Conservation (phyloP, 228 moss, liverwort and hornwort species). For the Sphagnum magellanicum region DNA sequence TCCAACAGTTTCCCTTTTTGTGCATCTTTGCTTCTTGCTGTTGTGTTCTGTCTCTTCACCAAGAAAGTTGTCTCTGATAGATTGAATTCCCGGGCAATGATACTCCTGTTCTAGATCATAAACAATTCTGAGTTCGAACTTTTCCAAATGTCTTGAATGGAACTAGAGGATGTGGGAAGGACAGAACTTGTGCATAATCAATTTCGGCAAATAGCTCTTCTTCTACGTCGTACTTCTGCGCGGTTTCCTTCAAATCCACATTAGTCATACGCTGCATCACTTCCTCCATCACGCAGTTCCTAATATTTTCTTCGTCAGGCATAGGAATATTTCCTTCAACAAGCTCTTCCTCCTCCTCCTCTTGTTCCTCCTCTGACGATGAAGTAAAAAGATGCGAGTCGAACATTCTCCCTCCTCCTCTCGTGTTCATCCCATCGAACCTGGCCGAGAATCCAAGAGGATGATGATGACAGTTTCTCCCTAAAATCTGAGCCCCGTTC, state of each 20-base stretch:
- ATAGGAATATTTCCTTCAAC: conserved; percentile 9
- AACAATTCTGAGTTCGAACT: too few relatives aligned
- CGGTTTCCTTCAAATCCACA: conserved; percentile 86
- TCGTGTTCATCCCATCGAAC: neutral
- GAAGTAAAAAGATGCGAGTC: conserved; percentile 22
- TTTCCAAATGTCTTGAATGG: too few relatives aligned
- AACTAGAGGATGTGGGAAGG: neutral
- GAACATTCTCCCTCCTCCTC: conserved; percentile 4
- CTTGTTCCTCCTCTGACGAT: conserved; percentile 10
- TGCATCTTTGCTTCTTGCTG: conserved; percentile 17
- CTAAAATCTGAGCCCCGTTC: too few relatives aligned
- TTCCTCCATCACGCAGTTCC: conserved; percentile 41
- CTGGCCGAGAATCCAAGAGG: too few relatives aligned
- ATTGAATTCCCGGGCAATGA: conserved; percentile 85
- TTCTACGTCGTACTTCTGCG: conserved; percentile 75
- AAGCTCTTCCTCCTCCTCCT: conserved; percentile 8
- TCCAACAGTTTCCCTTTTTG: conserved; percentile 10
- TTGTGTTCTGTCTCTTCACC: conserved; percentile 62
- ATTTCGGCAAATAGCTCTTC: conserved; percentile 66
- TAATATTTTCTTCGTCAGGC: conserved; percentile 18
- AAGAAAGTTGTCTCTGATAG: conserved; percentile 85
- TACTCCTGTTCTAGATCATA: too few relatives aligned
- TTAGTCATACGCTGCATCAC: conserved; percentile 58
- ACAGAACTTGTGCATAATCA: conserved; percentile 73
- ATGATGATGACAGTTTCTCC: too few relatives aligned